Evolutionary conservation across 2,329 filamentous ascomycete species (phyloP), one percentile per base, ranked within the genome.

Genomic region (Aspergillus thermomutatus): DNA sequence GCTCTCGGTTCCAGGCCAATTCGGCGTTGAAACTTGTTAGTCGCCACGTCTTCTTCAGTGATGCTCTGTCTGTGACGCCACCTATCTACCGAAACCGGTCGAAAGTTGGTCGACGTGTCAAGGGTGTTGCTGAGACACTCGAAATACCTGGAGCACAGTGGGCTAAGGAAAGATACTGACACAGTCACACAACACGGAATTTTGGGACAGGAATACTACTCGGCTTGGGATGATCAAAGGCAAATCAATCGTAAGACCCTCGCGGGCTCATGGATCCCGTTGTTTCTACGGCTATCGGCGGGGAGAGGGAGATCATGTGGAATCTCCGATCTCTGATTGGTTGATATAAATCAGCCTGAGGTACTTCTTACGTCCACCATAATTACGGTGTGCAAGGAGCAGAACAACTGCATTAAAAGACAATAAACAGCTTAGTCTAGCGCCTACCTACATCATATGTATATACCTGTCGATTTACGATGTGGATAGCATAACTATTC

Each of bases 401-500:
- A 37, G 31, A 37, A 17, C 31, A 37, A 14, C 31, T 37, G 10
- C n/a, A 9, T 43, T 43, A 5, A 21, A 21, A 43, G 40, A 11
- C 40, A 43, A 5, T 43, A 21, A 3, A 2, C 1, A 11, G n/a
- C 40, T 21, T 11, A n/a, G 19, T 37, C 31, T 37, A 37, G 31
- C 31, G 31, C 31, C 31, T 37, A 37, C 14, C 4, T 17, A 43
- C 28, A 25, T 6, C 46, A 41, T 31, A 40, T 46, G 9, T 41
- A 51, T 23, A 23, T 8, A 51, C 37, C 21, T 50, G 48, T 34
- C 26, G 53, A 49, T 43, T 31, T 7, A 41, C 31, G 10, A 23
- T 25, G 21, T 25, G 27, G 19, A 55, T 50, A 53, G 43, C 11
- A 37, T 53, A 19, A 25, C n/a, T 54, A 40, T 14, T 45, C 56